Conservation (phyloP, 2,329 filamentous ascomycete genomes). For the Trichophyton benhamiae region DNA sequence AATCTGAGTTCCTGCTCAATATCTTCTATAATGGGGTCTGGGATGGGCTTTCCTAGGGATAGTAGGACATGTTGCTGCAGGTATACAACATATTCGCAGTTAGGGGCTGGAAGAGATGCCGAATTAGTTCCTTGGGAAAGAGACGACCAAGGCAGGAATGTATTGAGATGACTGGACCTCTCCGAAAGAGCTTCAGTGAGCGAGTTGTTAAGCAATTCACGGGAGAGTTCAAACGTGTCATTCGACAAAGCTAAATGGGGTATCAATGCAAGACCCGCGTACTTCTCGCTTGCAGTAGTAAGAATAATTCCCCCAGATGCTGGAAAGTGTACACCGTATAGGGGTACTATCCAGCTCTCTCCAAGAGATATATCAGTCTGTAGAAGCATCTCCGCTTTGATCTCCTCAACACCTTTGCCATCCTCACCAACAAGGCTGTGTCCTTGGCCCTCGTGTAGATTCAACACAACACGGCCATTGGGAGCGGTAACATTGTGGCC, state of each 20-base stretch:
- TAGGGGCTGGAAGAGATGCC: conserved; percentile 46
- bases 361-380: conserved; percentile 58
- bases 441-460: conserved; percentile 47
- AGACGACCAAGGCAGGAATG: conserved; percentile 62
- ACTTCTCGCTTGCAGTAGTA: conserved; percentile 86
- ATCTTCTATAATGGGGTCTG: conserved; percentile 32
- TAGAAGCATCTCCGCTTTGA: conserved; percentile 57
- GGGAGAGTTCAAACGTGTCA: conserved; percentile 45
- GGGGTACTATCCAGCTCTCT: conserved; percentile 63
- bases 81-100: conserved; percentile 83
- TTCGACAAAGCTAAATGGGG: conserved; percentile 63
- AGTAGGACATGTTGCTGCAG: conserved; percentile 48
- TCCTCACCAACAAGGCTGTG: conserved; percentile 31
- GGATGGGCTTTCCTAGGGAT: conserved; percentile 20
- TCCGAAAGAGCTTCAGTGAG: conserved; percentile 51
- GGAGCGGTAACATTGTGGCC: conserved; percentile 67
- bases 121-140: conserved; percentile 45
- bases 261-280: conserved; percentile 77
- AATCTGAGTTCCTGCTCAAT: conserved; percentile 49
- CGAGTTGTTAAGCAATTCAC: conserved; percentile 57
- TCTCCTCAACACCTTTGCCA: conserved; percentile 50
- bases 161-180: conserved; percentile 46
- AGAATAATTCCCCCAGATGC: conserved; percentile 67
- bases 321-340: conserved; percentile 79
- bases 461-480: conserved; percentile 56